Evolutionary conservation across 2,329 filamentous ascomycete species (phyloP), one percentile per base, ranked within the genome.

Genomic region (Purpureocillium lavendulum): DNA sequence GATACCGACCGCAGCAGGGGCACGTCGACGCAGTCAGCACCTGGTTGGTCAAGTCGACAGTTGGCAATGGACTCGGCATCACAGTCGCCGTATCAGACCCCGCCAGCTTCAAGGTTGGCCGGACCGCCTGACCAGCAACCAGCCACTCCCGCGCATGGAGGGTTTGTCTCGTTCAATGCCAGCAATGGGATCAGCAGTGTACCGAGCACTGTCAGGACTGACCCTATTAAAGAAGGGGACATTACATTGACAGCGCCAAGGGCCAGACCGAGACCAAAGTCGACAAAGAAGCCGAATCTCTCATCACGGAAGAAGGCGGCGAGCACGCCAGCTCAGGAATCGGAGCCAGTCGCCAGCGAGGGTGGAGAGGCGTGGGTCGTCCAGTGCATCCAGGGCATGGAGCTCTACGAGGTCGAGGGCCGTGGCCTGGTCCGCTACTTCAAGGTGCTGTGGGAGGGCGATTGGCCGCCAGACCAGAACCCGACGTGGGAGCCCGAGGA

Each of bases 401-500:
- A 57, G 13, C 37, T 63, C 4, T 53, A 61, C 31, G 54, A 67
- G 4, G 57, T 63, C 1, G 56, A 62, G 11, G 61, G 61, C 4
- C 51, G 48, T 2, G 55, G 55, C 8, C 35, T 49, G 0, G 56
- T 66, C 2, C 66, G 67, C 4, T 65, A 63, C 41, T 79, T 73
- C 52, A 59, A 67, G 24, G 72, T 79, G 1, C 65, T 68, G 7
- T 79, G 75, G 75, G 67, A 66, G 33, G 75, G 75, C 7, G 55
- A 74, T 42, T 79, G 75, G 75, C 71, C 74, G 0, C 55, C 63
- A 0, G 69, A 67, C 8, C 65, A 77, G 49, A 77, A 79, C 40
- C 71, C 72, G 0, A 71, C 73, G 0, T 79, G 75, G 75, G 75
- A 79, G 48, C 74, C 73, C 0, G 66, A 70, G 45, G 63, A 64